Percentiles rank a stretch among this genome's conserved stretches.
phyloP scores from a whole-genome alignment of 2,329 filamentous ascomycete species.

The Thelonectria rubi region DNA sequence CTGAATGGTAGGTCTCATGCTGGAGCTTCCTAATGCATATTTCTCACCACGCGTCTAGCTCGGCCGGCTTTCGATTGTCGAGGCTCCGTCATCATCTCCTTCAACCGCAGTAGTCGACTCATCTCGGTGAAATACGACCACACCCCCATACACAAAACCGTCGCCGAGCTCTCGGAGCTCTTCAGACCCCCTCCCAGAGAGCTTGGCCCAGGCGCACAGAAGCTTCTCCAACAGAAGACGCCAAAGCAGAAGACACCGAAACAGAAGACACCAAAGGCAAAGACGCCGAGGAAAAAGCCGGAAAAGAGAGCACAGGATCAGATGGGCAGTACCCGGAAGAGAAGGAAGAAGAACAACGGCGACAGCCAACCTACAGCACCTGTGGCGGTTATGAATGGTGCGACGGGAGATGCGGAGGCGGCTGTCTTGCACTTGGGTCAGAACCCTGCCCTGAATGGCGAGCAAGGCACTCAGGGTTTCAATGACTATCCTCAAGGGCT shows the following conservation, averaged over 20 bases:
- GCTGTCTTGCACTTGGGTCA: neutral
- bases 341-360: constrained; percentile 42
- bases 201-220: constrained; percentile 41
- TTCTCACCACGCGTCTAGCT: constrained; percentile 43
- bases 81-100: constrained; percentile 59
- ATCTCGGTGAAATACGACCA: constrained; percentile 66
- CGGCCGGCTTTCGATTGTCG: constrained; percentile 69
- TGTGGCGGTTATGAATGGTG: neutral
- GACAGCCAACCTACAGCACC: constrained; percentile 28
- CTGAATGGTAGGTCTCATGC: constrained; percentile 53
- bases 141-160: constrained; percentile 65
- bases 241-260: neutral
- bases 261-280: constrained; percentile 42
- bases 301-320: constrained; percentile 44
- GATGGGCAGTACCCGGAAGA: constrained; percentile 40
- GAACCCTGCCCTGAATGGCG: constrained; percentile 16
- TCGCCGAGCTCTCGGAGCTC: constrained; percentile 58
- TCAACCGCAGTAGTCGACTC: constrained; percentile 56
- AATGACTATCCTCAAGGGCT: constrained; percentile 32
- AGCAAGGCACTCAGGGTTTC: constrained; percentile 20
- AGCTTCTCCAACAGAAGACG: constrained; percentile 32
- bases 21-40: too few relatives aligned
- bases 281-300: constrained; percentile 42
- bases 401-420: neutral
- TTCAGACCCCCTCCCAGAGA: constrained; percentile 56